Evolutionary conservation across 2,329 filamentous ascomycete species (phyloP), one percentile per base, ranked within the genome.

Genomic region (Orbilia quercus): DNA sequence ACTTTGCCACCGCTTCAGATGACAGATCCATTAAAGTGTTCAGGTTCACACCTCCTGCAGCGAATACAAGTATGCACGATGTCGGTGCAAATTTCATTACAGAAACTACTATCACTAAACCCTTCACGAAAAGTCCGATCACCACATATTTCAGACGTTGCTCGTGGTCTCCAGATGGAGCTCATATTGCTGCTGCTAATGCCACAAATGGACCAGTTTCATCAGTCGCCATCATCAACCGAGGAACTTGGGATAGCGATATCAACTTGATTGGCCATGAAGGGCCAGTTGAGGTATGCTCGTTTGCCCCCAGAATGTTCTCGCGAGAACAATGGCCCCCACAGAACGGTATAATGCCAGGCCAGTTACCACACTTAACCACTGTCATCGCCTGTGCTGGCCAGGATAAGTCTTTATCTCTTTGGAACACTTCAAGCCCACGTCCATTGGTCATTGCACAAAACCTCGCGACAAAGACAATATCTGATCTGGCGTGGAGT

Each of bases 261-360:
- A 98, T 98, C 82, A 97, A 96, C 80, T 82, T 99, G 72, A 97
- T 99, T 73, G 95, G 95, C 7, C 95, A 99, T 79, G 95, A 99
- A 84, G 94, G 91, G 0, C 95, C 95, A 0, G 95, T 96, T 0
- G 95, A 99, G 82, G 95, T 99, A 1, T 97, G 94, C 83, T 91
- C 95, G 76, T 99, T 99, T 80, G 97, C 95, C 0, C 96, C 96
- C 0, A 86, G 95, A 75, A 83, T 99, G 20, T 99, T 98, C 79
- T 89, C 88, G 12, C 85, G 86, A 59, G 87, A 92, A 53, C 91
- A 90, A 7, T 81, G 81, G 20, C 81, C 83, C 55, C 81, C 84
- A 7, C 81, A 82, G 31, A 75, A 75, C 31, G 76, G 75, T 20
- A 74, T 20, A 80, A 82, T 75, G 75, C 79, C 7, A 77, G 79